Evolutionary conservation across 1,139 yeast genomes (phyloP), one percentile per base, ranked within the genome.

Genomic region (Yamadazyma taylorii): DNA sequence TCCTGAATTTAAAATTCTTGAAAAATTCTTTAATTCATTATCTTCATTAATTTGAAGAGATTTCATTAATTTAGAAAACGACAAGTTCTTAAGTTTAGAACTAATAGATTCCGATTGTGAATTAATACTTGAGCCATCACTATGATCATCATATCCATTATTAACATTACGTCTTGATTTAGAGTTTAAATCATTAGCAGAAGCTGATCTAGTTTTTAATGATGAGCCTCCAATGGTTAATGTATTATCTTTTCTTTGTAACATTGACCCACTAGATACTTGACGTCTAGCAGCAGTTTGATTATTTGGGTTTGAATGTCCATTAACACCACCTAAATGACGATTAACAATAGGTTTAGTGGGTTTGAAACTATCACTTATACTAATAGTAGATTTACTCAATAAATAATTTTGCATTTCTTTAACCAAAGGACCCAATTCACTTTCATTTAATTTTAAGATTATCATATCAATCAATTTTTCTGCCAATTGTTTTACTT

Each of bases 381-480:
- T 69, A 42, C 63, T 69, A 32, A 67, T 61, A 6, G 71, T 57
- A 2, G 73, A 66, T 41, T 78, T 81, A 45, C 79, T 78, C 36
- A 80, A 54, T 37, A 82, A 61, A 44, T 80, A 78, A 32, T 69
- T 78, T 57, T 82, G 85, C 79, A 85, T 79, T 43, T 80, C 85
- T 31, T 59, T 60, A 11, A 81, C 87, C 17, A 80, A 62, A 4
- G 74, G 79, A 2, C 82, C 79, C 27, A 92, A 62, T 34, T 85
- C 85, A 52, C 86, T 79, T 36, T 78, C 79, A 47, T 79, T 78
- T 37, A 92, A 64, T 40, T 78, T 76, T 30, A 78, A 61, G 64
- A 88, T 69, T 16, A 90, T 81, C 41, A 73, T 79, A 58, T 90
- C 96, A 21, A 90, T 83, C 24, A 88, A 76, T 17, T 74, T 79